Percentiles rank a stretch among this genome's conserved stretches.
phyloP scores from a whole-genome alignment of 2,329 filamentous ascomycete genomes.

The Fusarium albosuccineum region DNA sequence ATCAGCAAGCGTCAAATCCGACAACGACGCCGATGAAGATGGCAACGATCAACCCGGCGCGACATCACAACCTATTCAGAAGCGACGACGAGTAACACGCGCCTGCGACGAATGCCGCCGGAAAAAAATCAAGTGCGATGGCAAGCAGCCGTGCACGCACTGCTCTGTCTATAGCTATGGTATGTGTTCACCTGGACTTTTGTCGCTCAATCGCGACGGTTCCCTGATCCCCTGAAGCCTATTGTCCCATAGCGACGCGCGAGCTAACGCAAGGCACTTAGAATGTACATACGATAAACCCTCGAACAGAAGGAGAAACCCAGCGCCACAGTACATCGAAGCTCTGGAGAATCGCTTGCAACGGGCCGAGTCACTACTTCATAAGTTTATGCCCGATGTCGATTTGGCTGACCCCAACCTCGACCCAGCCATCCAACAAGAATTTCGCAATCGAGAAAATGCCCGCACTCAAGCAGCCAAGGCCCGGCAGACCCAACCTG shows the following conservation, averaged over 20 bases:
- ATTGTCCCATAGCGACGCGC: slow-evolving; percentile 4
- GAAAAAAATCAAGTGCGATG: slow-evolving; percentile 91
- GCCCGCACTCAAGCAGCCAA: slow-evolving; percentile 60
- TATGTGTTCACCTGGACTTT: slow-evolving; percentile 56
- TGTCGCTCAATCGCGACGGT: slow-evolving; percentile 6
- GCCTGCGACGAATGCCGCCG: slow-evolving; percentile 86
- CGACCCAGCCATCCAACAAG: slow-evolving; percentile 80
- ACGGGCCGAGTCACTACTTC: slow-evolving; percentile 83
- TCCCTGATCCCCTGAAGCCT: slow-evolving; percentile 9
- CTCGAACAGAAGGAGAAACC: slow-evolving; percentile 90
- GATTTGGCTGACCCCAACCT: slow-evolving; percentile 88
- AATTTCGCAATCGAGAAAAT: slow-evolving; percentile 69
- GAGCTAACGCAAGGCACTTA: slow-evolving; percentile 53
- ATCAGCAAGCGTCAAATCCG: slow-evolving; percentile 59
- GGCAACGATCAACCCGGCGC: slow-evolving; percentile 49
- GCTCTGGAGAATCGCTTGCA: slow-evolving; percentile 86
- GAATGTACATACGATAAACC: slow-evolving; percentile 97
- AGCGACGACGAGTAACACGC: slow-evolving; percentile 81
- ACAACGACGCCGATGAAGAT: slow-evolving; percentile 58
- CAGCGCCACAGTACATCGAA: slow-evolving; percentile 92
- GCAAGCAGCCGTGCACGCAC: slow-evolving; percentile 91
- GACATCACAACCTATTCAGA: slow-evolving; percentile 74
- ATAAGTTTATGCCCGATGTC: slow-evolving; percentile 84
- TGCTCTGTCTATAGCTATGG: slow-evolving; percentile 99
- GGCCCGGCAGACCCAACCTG: slow-evolving; percentile 54